phyloP scores from a whole-genome alignment of 179 eudicot genomes.

The Pouteria campechiana region DNA sequence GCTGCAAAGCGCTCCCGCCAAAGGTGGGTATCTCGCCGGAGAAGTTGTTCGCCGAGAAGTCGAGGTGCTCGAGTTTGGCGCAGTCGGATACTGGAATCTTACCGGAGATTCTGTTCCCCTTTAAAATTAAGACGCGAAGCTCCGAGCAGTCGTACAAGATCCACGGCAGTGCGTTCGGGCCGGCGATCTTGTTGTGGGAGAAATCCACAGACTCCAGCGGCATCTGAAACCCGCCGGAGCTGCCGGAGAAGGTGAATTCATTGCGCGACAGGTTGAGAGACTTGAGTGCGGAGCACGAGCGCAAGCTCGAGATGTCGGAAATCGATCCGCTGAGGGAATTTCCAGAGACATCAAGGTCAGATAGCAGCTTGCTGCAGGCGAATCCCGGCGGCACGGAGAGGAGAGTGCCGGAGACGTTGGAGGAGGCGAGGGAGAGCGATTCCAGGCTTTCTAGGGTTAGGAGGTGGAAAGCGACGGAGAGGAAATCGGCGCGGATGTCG shows the following conservation, averaged over 20 bases:
- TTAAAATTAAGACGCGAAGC: slow-evolving; percentile 34
- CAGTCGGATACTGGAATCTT: slow-evolving; percentile 25
- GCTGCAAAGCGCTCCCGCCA: slow-evolving; percentile 19
- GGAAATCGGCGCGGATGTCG: slow-evolving; percentile 29
- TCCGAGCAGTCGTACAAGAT: slow-evolving; percentile 31
- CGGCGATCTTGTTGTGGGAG: slow-evolving; percentile 42
- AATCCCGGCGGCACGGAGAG: slow-evolving; percentile 20
- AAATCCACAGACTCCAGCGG: slow-evolving; percentile 37
- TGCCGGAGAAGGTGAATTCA: slow-evolving; percentile 12
- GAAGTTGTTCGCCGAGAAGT: slow-evolving; percentile 58
- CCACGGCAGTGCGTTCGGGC: slow-evolving; percentile 37
- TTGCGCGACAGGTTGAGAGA: slow-evolving; percentile 56
- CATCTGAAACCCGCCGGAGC: slow-evolving; percentile 10
- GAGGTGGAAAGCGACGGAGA: slow-evolving; percentile 22
- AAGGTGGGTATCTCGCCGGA: slow-evolving; percentile 36
- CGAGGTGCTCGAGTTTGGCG: slow-evolving; percentile 30
- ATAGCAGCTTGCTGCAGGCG: slow-evolving; percentile 14
- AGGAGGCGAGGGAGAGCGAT: slow-evolving; percentile 24
- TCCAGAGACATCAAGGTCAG: slow-evolving; percentile 39
- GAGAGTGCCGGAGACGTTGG: slow-evolving; percentile 48
- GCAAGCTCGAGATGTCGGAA: slow-evolving; percentile 26
- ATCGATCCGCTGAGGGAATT: slow-evolving; percentile 48
- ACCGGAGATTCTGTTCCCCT: slow-evolving; percentile 52
- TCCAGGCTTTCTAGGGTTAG: slow-evolving; percentile 25
- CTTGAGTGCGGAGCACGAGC: slow-evolving; percentile 29